Evolutionary conservation across 768 basidiomycete species (phyloP), one percentile per base, ranked within the genome.

Genomic region (Hygrophoropsis aurantiaca): DNA sequence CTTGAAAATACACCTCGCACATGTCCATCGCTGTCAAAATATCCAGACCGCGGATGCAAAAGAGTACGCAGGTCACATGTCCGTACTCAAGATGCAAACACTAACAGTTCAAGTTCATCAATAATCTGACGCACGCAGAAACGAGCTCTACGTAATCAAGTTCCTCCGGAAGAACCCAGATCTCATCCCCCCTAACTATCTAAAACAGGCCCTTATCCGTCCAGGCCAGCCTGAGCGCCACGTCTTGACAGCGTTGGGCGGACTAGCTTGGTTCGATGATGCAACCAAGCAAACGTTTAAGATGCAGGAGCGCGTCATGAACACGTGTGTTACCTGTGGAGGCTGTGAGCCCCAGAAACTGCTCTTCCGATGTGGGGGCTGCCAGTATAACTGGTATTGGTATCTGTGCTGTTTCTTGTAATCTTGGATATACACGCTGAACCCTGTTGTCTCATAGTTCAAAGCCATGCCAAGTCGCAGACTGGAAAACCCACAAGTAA

Each of bases 351-450:
- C 58, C 2, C 41, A 46, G 27, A 42, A 50, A 23, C 52, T 37
- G 30, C 50, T 62, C 15, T 52, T 50, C 16, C 39, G 46, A 21
- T 62, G 60, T 40, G 42, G 50, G 13, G 45, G 47, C 19, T 62
- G 61, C 43, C 52, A 60, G 27, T 42, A 60, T 34, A 60, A 52
- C n/a, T 62, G 49, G 26, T 57, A 60, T 44, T 62, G 60, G 57
- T 60, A 42, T n/a, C n/a, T n/a, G n/a, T 52, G 36, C 36, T 6
- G n/a, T n/a, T 9, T 7, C 36, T 9, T 7, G 16, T 36, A 3
- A n/a, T 24, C 11, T 7, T 13, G 19, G 16, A 4, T 10, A 25
- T 3, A 11, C 25, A 20, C 33, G 25, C 26, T 19, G n/a, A 13
- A 18, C 15, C 18, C 24, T 23, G 18, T 11, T 21, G 30, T 6